Evolutionary conservation across 2,329 filamentous ascomycete genomes (phyloP), one percentile per base, ranked within the genome.

Genomic region (Penicillium sp.): DNA sequence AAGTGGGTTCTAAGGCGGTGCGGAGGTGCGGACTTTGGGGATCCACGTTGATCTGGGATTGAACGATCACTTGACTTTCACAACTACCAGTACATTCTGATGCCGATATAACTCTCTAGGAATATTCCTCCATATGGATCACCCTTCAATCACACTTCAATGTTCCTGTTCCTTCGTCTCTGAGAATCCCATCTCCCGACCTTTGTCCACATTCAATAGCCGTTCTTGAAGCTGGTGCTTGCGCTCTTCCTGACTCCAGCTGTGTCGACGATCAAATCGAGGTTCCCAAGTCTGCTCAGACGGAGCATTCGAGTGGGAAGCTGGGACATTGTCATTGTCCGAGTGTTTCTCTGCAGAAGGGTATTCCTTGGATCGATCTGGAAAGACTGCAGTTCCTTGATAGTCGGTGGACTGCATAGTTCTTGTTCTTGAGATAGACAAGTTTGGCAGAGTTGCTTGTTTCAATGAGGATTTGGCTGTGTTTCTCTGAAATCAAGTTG

Each of bases 161-260:
- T 36, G n/a, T 16, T 18, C 35, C 15, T 41, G 29, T 20, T 79
- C 76, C n/a, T 22, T 22, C 0, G 69, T 37, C 44, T 79, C 69
- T 0, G 79, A 77, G 37, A 82, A 83, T 0, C 79, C 79, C 1
- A 57, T 70, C 57, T 65, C 66, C 37, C 70, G 65, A 31, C 75
- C 71, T 52, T 73, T 53, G 45, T 56, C 53, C 30, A 49, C 28
- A 22, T 44, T 40, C 22, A 59, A 42, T 39, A 61, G 37, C 42
- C 52, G 66, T 23, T 67, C 63, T 49, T 78, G 70, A 4, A 65
- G 65, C 31, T 75, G 36, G 54, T 78, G 74, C 59, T 83, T 80
- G 33, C 77, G 71, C 60, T 84, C 80, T 47, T 66, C 48, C 30
- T 53, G 44, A 37, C 52, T 63, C 61, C 61, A 66, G 41, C 60